Percentiles rank a stretch among this genome's conserved stretches.
phyloP scores from a whole-genome alignment of 2,329 filamentous ascomycete species.

The Boeremia exigua region DNA sequence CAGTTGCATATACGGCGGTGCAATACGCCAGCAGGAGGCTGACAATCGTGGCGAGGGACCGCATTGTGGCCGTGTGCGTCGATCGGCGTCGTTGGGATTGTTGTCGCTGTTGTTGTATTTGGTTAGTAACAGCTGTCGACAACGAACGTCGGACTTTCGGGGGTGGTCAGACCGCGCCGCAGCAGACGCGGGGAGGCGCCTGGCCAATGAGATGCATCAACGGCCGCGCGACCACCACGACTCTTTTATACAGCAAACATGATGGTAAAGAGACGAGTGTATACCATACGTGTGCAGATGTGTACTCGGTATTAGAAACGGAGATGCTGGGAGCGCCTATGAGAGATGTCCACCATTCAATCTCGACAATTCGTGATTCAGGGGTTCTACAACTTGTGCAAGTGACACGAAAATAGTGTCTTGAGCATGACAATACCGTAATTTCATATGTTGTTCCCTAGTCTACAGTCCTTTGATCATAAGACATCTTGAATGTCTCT shows the following conservation, averaged over 20 bases:
- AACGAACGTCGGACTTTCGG: slow-evolving; percentile 31
- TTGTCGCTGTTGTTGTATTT: slow-evolving; percentile 9
- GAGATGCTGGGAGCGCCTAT: too few relatives aligned
- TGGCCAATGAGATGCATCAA: slow-evolving; percentile 24
- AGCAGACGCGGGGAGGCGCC: slow-evolving; percentile 23
- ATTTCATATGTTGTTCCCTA: slow-evolving; percentile 1
- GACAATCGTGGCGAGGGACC: slow-evolving; percentile 38
- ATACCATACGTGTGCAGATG: too few relatives aligned
- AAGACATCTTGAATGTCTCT: neutral
- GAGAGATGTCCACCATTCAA: too few relatives aligned
- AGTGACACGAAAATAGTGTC: neutral
- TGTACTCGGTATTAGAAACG: too few relatives aligned
- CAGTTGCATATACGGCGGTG: slow-evolving; percentile 80
- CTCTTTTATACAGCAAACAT: neutral
- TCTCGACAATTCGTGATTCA: neutral
- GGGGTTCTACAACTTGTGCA: neutral
- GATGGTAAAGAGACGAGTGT: too few relatives aligned
- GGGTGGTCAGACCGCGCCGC: slow-evolving; percentile 21
- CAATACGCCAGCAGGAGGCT: slow-evolving; percentile 72
- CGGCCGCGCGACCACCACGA: slow-evolving; percentile 1
- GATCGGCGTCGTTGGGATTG: slow-evolving; percentile 8
- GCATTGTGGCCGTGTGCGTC: slow-evolving; percentile 39
- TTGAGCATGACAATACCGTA: neutral
- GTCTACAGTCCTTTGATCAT: slow-evolving; percentile 3
- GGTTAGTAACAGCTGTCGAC: slow-evolving; percentile 41